Percentiles rank a stretch among this genome's conserved stretches.
Evolutionary conservation across 257 asterid genomes (phyloP).

Genomic region (Plantago major): DNA sequence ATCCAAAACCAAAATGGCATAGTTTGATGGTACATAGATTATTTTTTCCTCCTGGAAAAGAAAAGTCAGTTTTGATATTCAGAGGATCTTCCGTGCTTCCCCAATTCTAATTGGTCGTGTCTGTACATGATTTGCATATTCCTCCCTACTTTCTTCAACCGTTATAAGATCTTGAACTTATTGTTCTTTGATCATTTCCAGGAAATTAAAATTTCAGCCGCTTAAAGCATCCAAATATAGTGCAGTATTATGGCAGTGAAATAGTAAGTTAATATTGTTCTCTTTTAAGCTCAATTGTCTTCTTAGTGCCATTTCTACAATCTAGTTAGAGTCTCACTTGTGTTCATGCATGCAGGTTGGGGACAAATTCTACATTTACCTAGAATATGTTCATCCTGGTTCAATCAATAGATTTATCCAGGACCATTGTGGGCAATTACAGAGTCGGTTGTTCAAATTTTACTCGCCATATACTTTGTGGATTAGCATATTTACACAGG

Average conservation of each 20-base stretch:
- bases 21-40: background rate
- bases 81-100: background rate
- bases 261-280: conserved; percentile 42
- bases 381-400: conserved; percentile 95
- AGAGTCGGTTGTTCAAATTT: conserved; percentile 80
- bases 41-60: background rate
- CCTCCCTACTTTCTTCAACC: conserved; percentile 11
- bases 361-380: conserved; percentile 72
- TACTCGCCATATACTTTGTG: conserved; percentile 86
- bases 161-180: background rate
- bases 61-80: background rate
- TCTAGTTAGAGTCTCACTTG: conserved; percentile 18
- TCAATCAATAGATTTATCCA: conserved; percentile 69
- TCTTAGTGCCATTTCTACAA: conserved; percentile 4
- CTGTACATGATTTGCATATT: background rate
- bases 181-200: conserved; percentile 23
- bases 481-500: conserved; percentile 85
- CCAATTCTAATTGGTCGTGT: too few species aligned
- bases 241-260: conserved; percentile 88
- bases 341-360: conserved; percentile 48
- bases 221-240: conserved; percentile 85
- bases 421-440: conserved; percentile 83
- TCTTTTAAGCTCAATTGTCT: background rate
- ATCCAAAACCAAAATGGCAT: background rate
- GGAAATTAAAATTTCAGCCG: conserved; percentile 88